Evolutionary conservation across 23 red algal genomes (phyloP).

Genomic region (Agarophyton chilense): DNA sequence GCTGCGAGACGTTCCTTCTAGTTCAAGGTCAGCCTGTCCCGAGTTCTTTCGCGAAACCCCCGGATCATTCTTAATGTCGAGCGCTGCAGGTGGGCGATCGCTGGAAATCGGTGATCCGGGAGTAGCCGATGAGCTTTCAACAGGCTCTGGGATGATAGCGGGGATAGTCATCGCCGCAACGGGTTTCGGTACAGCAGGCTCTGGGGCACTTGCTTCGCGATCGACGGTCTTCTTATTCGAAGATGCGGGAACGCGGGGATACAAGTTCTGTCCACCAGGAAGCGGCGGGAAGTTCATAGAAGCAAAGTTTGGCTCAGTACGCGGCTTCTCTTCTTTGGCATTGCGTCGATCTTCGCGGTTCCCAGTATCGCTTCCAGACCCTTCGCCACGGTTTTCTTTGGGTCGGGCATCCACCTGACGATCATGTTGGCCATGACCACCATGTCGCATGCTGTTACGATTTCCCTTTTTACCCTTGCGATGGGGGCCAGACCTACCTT

Average conservation of each 20-base stretch:
- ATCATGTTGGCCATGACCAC: constrained; percentile 4
- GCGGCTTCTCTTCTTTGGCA: constrained; percentile 27
- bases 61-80: neutral
- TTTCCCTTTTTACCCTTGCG: constrained; percentile 62
- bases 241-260: neutral
- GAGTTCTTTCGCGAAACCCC: neutral
- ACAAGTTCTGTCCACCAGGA: neutral
- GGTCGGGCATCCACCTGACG: constrained; percentile 4
- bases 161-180: neutral
- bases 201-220: neutral
- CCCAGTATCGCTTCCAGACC: constrained; percentile 19
- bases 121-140: neutral
- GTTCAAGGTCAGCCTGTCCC: neutral
- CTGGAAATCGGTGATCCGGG: neutral
- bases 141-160: neutral
- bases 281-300: constrained; percentile 64
- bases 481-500: constrained; percentile 16
- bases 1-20: neutral
- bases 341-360: constrained; percentile 39
- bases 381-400: constrained; percentile 21
- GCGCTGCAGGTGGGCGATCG: neutral
- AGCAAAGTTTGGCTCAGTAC: constrained; percentile 33
- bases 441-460: constrained; percentile 40
- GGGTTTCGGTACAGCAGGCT: neutral
- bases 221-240: neutral